Evolutionary conservation across 2,329 filamentous ascomycete species (phyloP).

Genomic region (Bipolaris bicolor): DNA sequence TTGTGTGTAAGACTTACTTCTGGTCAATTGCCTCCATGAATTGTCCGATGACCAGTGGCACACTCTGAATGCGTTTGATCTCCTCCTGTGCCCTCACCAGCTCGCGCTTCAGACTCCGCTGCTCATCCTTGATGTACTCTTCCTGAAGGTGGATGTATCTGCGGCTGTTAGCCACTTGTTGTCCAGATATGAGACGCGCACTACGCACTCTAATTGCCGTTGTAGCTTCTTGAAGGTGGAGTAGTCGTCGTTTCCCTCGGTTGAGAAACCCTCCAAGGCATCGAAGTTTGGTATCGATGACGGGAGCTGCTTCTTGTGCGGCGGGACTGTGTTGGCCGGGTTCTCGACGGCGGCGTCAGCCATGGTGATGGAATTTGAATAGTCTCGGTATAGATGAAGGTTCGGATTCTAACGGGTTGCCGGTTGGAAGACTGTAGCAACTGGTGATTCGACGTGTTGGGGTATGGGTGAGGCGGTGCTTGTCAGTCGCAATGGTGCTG

Average conservation of each 20-base stretch:
- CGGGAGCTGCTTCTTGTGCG: constrained; percentile 80
- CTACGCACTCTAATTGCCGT: constrained; percentile 84
- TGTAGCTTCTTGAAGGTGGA: constrained; percentile 95
- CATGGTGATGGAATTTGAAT: constrained; percentile 60
- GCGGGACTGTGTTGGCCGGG: constrained; percentile 72
- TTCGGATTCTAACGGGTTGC: neutral
- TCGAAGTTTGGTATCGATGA: constrained; percentile 88
- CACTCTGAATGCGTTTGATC: constrained; percentile 99
- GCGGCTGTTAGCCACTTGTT: constrained; percentile 35
- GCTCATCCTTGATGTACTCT: constrained; percentile 99
- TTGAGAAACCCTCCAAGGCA: constrained; percentile 80
- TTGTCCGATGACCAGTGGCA: constrained; percentile 96
- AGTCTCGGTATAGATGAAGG: constrained; percentile 8
- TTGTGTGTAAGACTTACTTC: constrained; percentile 67
- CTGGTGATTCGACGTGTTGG: constrained; percentile 7
- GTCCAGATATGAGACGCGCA: neutral
- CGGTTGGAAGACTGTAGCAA: constrained; percentile 5
- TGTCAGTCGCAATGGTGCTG: constrained; percentile 33
- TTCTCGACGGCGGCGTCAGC: constrained; percentile 86
- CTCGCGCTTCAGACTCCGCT: constrained; percentile 96
- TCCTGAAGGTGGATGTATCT: constrained; percentile 97
- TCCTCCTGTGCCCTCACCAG: constrained; percentile 97
- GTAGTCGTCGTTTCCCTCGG: constrained; percentile 89
- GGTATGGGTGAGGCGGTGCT: constrained; percentile 17
- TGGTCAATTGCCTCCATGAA: constrained; percentile 99